phyloP scores from a whole-genome alignment of 495 filamentous ascomycete species.

The Recurvomyces mirabilis region DNA sequence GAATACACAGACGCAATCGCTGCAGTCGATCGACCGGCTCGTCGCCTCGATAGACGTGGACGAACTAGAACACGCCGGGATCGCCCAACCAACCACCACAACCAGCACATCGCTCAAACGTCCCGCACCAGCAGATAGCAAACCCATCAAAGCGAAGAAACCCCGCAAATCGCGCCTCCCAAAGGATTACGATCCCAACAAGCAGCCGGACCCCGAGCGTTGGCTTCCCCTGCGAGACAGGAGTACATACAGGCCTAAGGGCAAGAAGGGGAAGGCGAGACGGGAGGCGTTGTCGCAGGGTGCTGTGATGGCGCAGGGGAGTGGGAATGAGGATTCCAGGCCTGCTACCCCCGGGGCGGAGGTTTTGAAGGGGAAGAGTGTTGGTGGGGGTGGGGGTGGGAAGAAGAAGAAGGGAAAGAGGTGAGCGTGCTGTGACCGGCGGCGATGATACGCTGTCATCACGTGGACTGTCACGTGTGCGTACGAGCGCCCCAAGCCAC shows the following conservation, averaged over 20 bases:
- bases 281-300: constrained; percentile 77
- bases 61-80: constrained; percentile 64
- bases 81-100: constrained; percentile 43
- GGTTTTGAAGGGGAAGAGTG: constrained; percentile 19
- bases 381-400: constrained; percentile 25
- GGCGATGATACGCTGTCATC: too few species aligned
- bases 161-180: constrained; percentile 58
- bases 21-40: constrained; percentile 57
- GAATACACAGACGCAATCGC: constrained; percentile 22
- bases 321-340: constrained; percentile 37
- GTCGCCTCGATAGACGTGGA: constrained; percentile 55
- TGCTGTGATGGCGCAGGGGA: constrained; percentile 45
- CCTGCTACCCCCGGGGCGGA: constrained; percentile 19
- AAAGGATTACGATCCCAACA: constrained; percentile 64
- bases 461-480: too few species aligned
- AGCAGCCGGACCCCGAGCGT: constrained; percentile 69
- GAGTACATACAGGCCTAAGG: constrained; percentile 79
- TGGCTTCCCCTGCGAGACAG: constrained; percentile 88
- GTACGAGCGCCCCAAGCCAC: too few species aligned
- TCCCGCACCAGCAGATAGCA: constrained; percentile 34
- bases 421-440: too few species aligned
- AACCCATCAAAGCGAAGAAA: constrained; percentile 45
- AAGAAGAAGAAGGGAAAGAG: constrained; percentile 36
- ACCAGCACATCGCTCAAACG: constrained; percentile 46
- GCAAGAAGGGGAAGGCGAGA: constrained; percentile 83